A percentile compares a stretch with the other conserved stretches of the same genome.
Evolutionary conservation across 208 protist species (phyloP).

Genomic region (Acanthamoeba royreba): DNA sequence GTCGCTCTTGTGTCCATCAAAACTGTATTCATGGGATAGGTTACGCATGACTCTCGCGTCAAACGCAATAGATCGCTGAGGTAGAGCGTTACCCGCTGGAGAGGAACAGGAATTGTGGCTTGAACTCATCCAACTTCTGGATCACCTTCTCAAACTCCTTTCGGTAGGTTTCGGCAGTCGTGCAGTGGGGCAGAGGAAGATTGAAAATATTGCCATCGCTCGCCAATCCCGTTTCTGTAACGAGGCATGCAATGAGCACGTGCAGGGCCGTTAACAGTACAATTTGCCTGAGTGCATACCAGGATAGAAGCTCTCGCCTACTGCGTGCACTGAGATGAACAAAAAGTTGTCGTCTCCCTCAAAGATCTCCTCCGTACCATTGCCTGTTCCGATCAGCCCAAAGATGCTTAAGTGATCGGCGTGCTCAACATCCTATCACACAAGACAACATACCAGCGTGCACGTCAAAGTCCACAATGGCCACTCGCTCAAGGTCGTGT

Average conservation of each 20-base stretch:
- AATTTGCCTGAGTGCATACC: background rate
- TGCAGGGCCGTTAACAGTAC: too few species aligned
- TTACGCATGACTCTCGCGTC: too few species aligned
- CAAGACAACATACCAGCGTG: background rate
- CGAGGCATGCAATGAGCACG: background rate
- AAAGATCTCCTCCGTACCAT: slow-evolving; percentile 69
- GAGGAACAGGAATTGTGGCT: slow-evolving; percentile 62
- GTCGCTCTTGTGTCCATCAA: background rate
- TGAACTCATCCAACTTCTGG: slow-evolving; percentile 43
- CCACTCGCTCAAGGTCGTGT: slow-evolving; percentile 50
- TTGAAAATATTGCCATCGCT: slow-evolving; percentile 54
- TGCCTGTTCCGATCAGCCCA: too few species aligned
- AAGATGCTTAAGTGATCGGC: too few species aligned
- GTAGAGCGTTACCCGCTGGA: slow-evolving; percentile 54
- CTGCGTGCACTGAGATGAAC: slow-evolving; percentile 64
- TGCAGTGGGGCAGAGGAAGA: slow-evolving; percentile 44
- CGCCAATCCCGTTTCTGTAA: background rate
- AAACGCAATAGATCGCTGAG: too few species aligned
- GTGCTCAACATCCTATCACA: too few species aligned
- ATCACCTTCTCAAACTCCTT: slow-evolving; percentile 54
- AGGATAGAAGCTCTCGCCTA: slow-evolving; percentile 64
- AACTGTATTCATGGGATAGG: too few species aligned
- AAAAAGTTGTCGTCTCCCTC: slow-evolving; percentile 63
- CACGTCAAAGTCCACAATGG: slow-evolving; percentile 63
- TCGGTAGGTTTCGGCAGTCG: background rate